Conservation (phyloP, 2,329 filamentous ascomycete species). For the Ilyonectria robusta region DNA sequence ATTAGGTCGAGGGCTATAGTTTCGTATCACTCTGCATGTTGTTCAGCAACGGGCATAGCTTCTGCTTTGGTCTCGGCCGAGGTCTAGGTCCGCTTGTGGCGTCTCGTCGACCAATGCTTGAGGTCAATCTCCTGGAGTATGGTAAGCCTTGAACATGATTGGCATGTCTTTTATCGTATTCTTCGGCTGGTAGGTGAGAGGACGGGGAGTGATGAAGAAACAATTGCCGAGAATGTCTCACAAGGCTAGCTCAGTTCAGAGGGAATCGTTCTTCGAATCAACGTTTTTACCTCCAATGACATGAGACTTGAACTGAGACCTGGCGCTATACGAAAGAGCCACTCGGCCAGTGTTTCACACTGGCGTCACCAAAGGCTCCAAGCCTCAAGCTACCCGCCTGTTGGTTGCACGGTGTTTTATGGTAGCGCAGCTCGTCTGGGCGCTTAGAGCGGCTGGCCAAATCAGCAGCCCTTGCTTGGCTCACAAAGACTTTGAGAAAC, state of each 20-base stretch:
- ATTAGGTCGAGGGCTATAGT: constrained; percentile 17
- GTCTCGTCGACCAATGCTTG: constrained; percentile 9
- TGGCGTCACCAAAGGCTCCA: background rate
- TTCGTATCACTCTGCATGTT: constrained; percentile 11
- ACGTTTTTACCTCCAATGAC: background rate
- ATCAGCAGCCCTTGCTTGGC: background rate
- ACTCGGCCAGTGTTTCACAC: constrained; percentile 9
- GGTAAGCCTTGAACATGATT: constrained; percentile 11
- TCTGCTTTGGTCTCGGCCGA: constrained; percentile 22
- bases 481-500: background rate
- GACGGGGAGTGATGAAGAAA: background rate
- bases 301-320: background rate
- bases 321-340: background rate
- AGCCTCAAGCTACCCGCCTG: background rate
- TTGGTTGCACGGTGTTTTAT: constrained; percentile 15
- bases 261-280: background rate
- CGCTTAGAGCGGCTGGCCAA: constrained; percentile 31
- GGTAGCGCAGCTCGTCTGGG: constrained; percentile 23
- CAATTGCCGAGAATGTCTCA: background rate
- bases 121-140: constrained; percentile 3
- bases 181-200: background rate
- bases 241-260: background rate
- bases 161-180: background rate
- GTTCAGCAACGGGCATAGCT: constrained; percentile 16
- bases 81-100: constrained; percentile 16